Conservation (phyloP, 1,139 yeast genomes). For the Lizanozyma gosingica region DNA sequence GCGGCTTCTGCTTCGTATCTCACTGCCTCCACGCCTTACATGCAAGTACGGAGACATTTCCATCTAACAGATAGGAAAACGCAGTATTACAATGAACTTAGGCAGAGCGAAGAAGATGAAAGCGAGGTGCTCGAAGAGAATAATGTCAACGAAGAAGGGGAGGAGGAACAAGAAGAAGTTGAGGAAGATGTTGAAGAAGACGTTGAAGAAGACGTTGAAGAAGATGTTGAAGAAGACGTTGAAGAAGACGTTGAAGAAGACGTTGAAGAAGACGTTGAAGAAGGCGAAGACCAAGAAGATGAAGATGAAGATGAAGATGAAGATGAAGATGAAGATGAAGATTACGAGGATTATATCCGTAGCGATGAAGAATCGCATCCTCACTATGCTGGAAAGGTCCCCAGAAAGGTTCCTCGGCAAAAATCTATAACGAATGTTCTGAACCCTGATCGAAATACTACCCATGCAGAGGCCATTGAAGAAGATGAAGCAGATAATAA, state of each 20-base stretch:
- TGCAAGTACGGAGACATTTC: too few relatives aligned
- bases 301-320: slow-evolving; percentile 9
- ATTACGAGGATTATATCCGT: neutral
- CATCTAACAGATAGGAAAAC: too few relatives aligned
- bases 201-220: slow-evolving; percentile 5
- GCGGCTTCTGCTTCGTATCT: too few relatives aligned
- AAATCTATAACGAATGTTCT: neutral
- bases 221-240: slow-evolving; percentile 11
- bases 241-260: slow-evolving; percentile 16
- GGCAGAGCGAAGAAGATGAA: slow-evolving; percentile 8
- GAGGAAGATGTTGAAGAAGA: slow-evolving; percentile 6
- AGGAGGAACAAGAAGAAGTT: slow-evolving; percentile 2
- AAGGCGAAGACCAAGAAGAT: slow-evolving; percentile 14
- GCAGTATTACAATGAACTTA: too few relatives aligned
- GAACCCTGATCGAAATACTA: neutral
- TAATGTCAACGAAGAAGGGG: neutral
- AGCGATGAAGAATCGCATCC: neutral
- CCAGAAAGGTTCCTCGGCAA: neutral
- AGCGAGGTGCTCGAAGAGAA: slow-evolving; percentile 1
- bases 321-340: slow-evolving; percentile 4
- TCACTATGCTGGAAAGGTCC: neutral
- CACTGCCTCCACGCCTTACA: too few relatives aligned
- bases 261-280: slow-evolving; percentile 12
- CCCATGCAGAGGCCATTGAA: slow-evolving; percentile 7
- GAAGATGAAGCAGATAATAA: slow-evolving; percentile 7